These are phyloP conservation scores for Mycena vulgaris DNA, from an alignment of 768 basidiomycete genomes.

Conservation along the genomic window DNA sequence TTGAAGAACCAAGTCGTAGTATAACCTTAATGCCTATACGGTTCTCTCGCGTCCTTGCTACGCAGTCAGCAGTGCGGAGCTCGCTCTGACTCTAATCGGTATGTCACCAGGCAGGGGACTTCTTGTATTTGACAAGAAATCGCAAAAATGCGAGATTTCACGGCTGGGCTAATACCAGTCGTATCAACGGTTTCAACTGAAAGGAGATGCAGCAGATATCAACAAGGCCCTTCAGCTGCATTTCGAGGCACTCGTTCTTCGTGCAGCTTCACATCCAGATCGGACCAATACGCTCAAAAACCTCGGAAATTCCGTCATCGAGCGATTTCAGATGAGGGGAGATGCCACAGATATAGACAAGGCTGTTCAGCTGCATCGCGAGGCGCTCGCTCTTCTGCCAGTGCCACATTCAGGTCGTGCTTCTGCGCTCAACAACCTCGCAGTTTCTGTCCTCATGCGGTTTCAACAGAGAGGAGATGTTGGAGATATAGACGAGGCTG, in stretches of 20 bases:
- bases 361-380: constrained; percentile 12
- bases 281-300: neutral
- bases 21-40: too few species aligned
- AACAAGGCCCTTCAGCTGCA: constrained; percentile 6
- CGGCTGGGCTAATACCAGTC: too few species aligned
- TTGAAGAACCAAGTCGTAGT: too few species aligned
- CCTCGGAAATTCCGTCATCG: neutral
- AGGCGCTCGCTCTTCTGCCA: too few species aligned
- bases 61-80: too few species aligned
- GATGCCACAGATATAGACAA: constrained; percentile 1
- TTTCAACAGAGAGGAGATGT: neutral
- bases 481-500: constrained; percentile 15
- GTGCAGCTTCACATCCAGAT: neutral
- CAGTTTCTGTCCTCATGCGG: too few species aligned
- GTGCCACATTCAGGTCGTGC: constrained; percentile 6
- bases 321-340: constrained; percentile 4
- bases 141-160: too few species aligned
- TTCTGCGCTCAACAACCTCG: constrained; percentile 3
- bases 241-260: constrained; percentile 6
- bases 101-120: too few species aligned
- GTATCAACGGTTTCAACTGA: neutral
- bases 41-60: too few species aligned
- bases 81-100: too few species aligned
- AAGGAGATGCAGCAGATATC: neutral
- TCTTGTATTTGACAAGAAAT: too few species aligned